Evolutionary conservation across 2,329 filamentous ascomycete genomes (phyloP).

Genomic region (Bipolaris cookei): DNA sequence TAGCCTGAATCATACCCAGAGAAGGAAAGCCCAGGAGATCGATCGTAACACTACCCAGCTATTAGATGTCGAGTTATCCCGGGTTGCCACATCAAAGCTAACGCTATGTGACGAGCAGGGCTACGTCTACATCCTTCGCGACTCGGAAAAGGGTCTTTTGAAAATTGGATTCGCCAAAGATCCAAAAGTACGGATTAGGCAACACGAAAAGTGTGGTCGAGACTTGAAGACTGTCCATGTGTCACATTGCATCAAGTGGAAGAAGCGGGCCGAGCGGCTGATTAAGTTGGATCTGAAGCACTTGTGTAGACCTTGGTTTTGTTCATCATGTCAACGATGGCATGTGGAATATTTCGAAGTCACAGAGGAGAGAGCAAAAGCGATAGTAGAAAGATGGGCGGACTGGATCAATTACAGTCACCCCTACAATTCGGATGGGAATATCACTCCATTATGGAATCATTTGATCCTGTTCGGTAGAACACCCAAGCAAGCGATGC

Average conservation of each 20-base stretch:
- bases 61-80: neutral
- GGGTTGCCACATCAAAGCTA: neutral
- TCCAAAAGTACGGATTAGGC: neutral
- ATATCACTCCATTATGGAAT: neutral
- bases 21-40: neutral
- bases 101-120: neutral
- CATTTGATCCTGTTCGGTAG: neutral
- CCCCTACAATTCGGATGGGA: too few species aligned
- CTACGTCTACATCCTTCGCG: neutral
- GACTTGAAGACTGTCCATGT: neutral
- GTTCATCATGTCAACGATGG: neutral
- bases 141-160: neutral
- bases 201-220: neutral
- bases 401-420: neutral
- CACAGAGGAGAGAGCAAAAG: neutral
- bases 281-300: neutral
- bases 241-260: neutral
- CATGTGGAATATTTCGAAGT: neutral
- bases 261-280: neutral
- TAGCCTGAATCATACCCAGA: neutral
- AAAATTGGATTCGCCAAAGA: constrained; percentile 1
- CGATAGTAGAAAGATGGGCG: neutral
- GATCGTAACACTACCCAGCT: neutral
- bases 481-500: neutral
- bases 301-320: neutral